Evolutionary conservation across 2,329 filamentous ascomycete species (phyloP).

Genomic region (Fusarium avenaceum): DNA sequence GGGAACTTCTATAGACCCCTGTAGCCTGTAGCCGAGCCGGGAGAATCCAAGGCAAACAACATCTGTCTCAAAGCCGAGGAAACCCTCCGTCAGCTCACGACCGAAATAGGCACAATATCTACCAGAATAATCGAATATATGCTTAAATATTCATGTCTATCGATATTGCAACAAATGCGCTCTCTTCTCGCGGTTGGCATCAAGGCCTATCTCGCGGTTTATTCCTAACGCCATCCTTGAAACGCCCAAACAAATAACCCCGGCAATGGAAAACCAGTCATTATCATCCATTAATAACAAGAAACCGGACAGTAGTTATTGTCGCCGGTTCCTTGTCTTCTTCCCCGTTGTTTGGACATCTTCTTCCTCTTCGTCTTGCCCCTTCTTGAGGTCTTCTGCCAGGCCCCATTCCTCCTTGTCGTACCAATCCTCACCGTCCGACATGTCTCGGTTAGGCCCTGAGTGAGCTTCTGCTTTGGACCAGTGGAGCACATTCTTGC

Average conservation of each 20-base stretch:
- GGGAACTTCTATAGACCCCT: conserved; percentile 23
- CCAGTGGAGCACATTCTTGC: conserved; percentile 79
- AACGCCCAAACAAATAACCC: conserved; percentile 41
- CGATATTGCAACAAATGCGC: conserved; percentile 29
- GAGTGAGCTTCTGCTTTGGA: conserved; percentile 82
- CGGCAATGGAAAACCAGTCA: conserved; percentile 38
- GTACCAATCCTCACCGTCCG: conserved; percentile 91
- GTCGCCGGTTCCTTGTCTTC: conserved; percentile 70
- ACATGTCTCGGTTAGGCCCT: conserved; percentile 78
- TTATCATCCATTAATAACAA: conserved; percentile 41
- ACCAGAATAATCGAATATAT: conserved; percentile 10
- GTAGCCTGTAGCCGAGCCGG: conserved; percentile 30
- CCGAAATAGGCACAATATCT: neutral
- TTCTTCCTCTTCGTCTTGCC: conserved; percentile 85
- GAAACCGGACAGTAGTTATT: conserved; percentile 23
- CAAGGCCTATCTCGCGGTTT: conserved; percentile 38
- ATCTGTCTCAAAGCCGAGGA: neutral
- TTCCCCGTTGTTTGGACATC: conserved; percentile 72
- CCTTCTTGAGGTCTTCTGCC: conserved; percentile 81
- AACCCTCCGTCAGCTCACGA: neutral
- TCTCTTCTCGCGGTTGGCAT: conserved; percentile 35
- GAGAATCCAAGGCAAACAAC: conserved; percentile 3
- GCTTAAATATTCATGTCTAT: conserved; percentile 32
- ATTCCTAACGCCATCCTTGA: conserved; percentile 35
- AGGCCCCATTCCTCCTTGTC: conserved; percentile 85